Conservation (phyloP, 2,329 filamentous ascomycete genomes). For the Colletotrichum sansevieriae region DNA sequence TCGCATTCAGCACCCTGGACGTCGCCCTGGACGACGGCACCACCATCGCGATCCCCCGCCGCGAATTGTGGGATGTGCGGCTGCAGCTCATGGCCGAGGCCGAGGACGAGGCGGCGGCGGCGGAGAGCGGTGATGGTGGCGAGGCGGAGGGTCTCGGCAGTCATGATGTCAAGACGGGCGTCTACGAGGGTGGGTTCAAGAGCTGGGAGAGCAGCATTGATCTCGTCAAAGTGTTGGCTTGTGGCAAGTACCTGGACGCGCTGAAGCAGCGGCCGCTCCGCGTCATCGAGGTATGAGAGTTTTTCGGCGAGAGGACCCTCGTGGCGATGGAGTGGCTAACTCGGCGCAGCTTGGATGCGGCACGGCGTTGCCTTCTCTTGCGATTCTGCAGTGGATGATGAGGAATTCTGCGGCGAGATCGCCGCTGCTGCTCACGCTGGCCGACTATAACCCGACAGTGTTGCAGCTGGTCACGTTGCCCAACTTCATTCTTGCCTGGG, state of each 20-base stretch:
- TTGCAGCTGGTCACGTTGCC: constrained; percentile 83
- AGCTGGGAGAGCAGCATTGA: constrained; percentile 91
- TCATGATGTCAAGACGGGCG: constrained; percentile 82
- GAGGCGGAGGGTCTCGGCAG: constrained; percentile 67
- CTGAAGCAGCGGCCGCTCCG: constrained; percentile 54
- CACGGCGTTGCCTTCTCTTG: constrained; percentile 79
- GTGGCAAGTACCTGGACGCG: constrained; percentile 53
- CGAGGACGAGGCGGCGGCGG: constrained; percentile 48
- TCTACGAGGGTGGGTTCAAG: constrained; percentile 91
- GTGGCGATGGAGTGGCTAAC: constrained; percentile 45
- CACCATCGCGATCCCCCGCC: constrained; percentile 71
- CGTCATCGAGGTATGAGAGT: constrained; percentile 66
- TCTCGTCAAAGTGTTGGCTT: constrained; percentile 76
- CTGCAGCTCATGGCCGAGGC: constrained; percentile 85
- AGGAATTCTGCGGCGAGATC: constrained; percentile 46
- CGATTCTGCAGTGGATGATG: constrained; percentile 75
- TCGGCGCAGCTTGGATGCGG: constrained; percentile 78
- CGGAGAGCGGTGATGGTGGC: constrained; percentile 49
- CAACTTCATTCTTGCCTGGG: constrained; percentile 81
- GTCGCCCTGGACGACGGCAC: constrained; percentile 71
- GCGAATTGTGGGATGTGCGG: constrained; percentile 85
- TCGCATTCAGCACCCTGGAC: constrained; percentile 75
- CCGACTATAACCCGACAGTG: constrained; percentile 85
- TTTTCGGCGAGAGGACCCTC: neutral
- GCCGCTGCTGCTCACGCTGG: constrained; percentile 72